Evolutionary conservation across 805 yeast species (phyloP).

Genomic region (Teunomyces pallodes): DNA sequence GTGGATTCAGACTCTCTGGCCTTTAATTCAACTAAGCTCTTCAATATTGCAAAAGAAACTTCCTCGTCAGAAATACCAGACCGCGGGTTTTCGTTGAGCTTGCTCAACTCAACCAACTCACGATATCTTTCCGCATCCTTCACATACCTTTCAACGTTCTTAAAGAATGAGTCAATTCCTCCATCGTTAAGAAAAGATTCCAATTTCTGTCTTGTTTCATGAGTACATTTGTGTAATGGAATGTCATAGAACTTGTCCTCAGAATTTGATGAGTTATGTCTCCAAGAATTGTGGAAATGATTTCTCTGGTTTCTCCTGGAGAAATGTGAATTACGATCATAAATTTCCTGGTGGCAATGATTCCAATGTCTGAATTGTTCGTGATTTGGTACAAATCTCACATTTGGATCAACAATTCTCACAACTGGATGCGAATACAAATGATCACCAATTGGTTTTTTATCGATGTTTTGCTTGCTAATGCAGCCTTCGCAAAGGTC

Average conservation of each 20-base stretch:
- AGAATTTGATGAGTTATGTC: not conserved
- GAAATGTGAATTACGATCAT: no score
- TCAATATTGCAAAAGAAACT: constrained; percentile 21
- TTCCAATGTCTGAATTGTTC: not conserved
- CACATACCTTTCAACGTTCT: constrained; percentile 15
- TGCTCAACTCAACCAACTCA: constrained; percentile 16
- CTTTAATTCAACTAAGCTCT: constrained; percentile 14
- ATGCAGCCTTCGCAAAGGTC: not conserved
- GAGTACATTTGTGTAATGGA: constrained; percentile 20
- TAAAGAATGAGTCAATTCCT: constrained; percentile 16
- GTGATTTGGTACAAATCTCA: not conserved
- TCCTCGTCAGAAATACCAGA: constrained; percentile 14
- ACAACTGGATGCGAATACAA: constrained; percentile 27
- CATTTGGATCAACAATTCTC: constrained; percentile 15
- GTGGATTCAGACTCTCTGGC: not conserved
- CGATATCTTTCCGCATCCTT: constrained; percentile 23
- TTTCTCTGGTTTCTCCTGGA: not conserved
- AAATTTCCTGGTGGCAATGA: not conserved
- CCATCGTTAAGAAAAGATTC: constrained; percentile 14
- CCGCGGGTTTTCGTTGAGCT: constrained; percentile 3
- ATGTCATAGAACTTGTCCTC: constrained; percentile 22
- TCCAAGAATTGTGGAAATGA: not conserved
- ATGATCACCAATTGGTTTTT: constrained; percentile 18
- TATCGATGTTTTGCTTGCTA: constrained; percentile 8
- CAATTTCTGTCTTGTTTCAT: constrained; percentile 8